Conservation (phyloP, 2,329 filamentous ascomycete genomes). For the Sarocladium brachiariae region DNA sequence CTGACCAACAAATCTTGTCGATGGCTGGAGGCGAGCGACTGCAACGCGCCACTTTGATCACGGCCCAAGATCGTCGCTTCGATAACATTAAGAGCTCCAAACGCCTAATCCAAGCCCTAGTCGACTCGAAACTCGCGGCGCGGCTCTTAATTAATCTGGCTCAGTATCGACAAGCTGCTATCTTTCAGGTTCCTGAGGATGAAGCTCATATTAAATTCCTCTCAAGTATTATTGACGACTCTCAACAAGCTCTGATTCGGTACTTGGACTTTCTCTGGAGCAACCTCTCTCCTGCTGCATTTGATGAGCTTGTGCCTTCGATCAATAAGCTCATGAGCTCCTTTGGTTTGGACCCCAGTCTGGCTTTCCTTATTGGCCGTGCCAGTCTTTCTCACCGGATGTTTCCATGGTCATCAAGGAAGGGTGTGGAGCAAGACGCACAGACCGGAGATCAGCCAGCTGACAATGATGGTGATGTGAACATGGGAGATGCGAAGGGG, state of each 20-base stretch:
- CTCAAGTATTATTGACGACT: slow-evolving; percentile 82
- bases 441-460: slow-evolving; percentile 14
- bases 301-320: slow-evolving; percentile 70
- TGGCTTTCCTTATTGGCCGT: slow-evolving; percentile 81
- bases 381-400: slow-evolving; percentile 65
- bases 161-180: slow-evolving; percentile 81
- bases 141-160: slow-evolving; percentile 84
- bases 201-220: slow-evolving; percentile 83
- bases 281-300: slow-evolving; percentile 68
- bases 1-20: slow-evolving; percentile 76
- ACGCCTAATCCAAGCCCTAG: slow-evolving; percentile 72
- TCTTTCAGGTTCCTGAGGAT: slow-evolving; percentile 64
- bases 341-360: slow-evolving; percentile 69
- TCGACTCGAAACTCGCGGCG: slow-evolving; percentile 69
- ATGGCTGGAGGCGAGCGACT: slow-evolving; percentile 82
- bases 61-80: slow-evolving; percentile 75
- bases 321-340: slow-evolving; percentile 67
- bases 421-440: slow-evolving; percentile 20
- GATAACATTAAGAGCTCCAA: slow-evolving; percentile 68
- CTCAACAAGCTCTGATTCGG: slow-evolving; percentile 76
- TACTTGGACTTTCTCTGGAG: slow-evolving; percentile 84
- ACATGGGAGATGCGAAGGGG: slow-evolving; percentile 37
- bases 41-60: slow-evolving; percentile 71
- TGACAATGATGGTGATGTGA: slow-evolving; percentile 51
- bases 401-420: slow-evolving; percentile 33